Evolutionary conservation across 352 stramenopile species (phyloP), one percentile per base, ranked within the genome.

Genomic region (Globisporangium nagaii): DNA sequence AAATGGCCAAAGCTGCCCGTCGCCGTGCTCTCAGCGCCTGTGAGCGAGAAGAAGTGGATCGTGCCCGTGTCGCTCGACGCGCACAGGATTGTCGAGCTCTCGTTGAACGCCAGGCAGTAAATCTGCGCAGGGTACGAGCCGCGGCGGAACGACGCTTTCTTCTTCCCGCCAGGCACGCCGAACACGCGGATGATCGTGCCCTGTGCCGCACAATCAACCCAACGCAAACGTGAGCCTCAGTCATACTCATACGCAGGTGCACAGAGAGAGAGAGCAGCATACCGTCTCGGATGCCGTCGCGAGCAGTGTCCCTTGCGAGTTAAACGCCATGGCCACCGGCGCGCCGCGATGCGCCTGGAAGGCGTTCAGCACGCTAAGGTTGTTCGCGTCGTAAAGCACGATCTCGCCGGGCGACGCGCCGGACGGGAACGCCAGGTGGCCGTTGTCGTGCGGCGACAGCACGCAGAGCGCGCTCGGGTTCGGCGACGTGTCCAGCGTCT

Each of bases 131-230:
- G 73, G 66, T 99, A 98, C 17, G 98, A 98, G 1, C 97, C 97
- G 19, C 96, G 74, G 31, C 96, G 87, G 55, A 99, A 98, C 45
- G 98, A 96, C 28, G 87, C 84, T 31, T 93, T 70, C 56, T 96
- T 88, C 57, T 84, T 85, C 10, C 95, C 94, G 1, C 79, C 95
- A 43, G 89, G 80, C 7, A 98, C 96, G 48, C 96, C 82, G 73
- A 98, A 99, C 20, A 99, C 86, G n/a, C 97, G 84, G 60, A 99
- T 95, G 36, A 99, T 73, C 6, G 97, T 99, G 15, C 97, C 97
- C 73, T 98, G 30, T 12, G 25, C 35, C 30, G 34, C 15, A 44
- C 19, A 27, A 5, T 20, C 10, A 47, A 27, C 12, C 2, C 12
- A 50, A 34, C 25, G n/a, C 37, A 35, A 32, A 17, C n/a, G 22